Evolutionary conservation across 331 rosid genomes (phyloP), one percentile per base, ranked within the genome.

Genomic region (Ulmus americana): DNA sequence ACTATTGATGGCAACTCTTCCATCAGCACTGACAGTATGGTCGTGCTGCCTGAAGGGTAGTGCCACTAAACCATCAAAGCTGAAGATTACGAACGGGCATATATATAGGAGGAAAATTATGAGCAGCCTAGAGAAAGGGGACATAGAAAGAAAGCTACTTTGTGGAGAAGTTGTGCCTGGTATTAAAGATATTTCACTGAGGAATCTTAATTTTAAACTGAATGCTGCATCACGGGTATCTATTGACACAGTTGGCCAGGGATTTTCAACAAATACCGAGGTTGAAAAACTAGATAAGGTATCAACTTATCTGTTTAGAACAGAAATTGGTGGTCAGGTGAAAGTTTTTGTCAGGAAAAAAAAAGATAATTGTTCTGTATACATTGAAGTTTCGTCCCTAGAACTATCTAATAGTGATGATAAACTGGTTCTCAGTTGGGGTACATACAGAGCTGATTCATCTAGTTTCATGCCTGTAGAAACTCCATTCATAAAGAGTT

Each of bases 321-420:
- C 97, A 18, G 95, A 88, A 65, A 71, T 45, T 45, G 88, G 83
- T 11, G 95, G 82, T 64, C 71, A 67, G 80, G 91, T 92, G 10
- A 80, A 69, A 51, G 95, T 83, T 63, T 72, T 66, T 76, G 97
- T 92, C 39, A 62, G 78, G 60, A 85, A 82, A 79, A 76, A 60
- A 22, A 73, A 64, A 11, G 79, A 49, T 55, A 74, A 69, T 63
- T 89, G 69, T 78, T 62, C 8, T 47, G 88, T 89, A 22, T 53
- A 59, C 47, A 67, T 89, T 64, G 98, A 89, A 69, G 74, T 82
- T 71, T 79, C 85, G 11, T 80, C 79, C 8, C 71, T 82, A 54
- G 75, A 70, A 53, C 57, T 71, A 55, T 60, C 40, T 10, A 60
- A 48, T 48, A 45, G 57, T 43, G 79, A 71, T 14, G 80, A 67